These are phyloP conservation scores for Camellia japonica DNA, from an alignment of 148 eudicot genomes.

Conservation along the genomic window DNA sequence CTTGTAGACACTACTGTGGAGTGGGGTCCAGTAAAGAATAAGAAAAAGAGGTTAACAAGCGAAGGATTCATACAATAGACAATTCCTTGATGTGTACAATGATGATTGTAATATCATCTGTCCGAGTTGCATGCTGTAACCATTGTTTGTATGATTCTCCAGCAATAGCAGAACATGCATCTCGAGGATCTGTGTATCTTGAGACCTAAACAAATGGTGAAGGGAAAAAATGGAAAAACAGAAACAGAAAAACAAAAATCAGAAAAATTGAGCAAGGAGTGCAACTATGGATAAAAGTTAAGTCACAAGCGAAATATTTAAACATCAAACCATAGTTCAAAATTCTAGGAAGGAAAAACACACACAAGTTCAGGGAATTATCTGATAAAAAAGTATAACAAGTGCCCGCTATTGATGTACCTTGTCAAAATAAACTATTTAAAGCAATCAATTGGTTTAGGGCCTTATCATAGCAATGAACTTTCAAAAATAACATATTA, in stretches of 20 bases:
- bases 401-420: not conserved
- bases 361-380: not conserved
- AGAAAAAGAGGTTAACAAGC: not conserved
- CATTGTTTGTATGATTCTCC: slow-evolving; percentile 81
- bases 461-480: not conserved
- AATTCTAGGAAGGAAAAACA: not conserved
- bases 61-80: slow-evolving; percentile 3
- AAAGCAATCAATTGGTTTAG: not conserved
- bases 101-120: slow-evolving; percentile 90
- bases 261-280: not conserved
- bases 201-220: slow-evolving; percentile 38
- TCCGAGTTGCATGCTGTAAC: slow-evolving; percentile 77
- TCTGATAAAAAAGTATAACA: not conserved
- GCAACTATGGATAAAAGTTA: not conserved
- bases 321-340: not conserved
- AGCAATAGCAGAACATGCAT: slow-evolving; percentile 70
- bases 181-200: slow-evolving; percentile 61
- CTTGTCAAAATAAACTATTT: not conserved
- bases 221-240: not conserved
- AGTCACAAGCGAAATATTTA: not conserved
- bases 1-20: not conserved
- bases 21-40: not conserved
- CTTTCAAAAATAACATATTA: not conserved
- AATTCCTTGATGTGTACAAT: slow-evolving; percentile 59
- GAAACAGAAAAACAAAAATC: not conserved